Evolutionary conservation across 2,329 filamentous ascomycete species (phyloP).

Genomic region (Xylaria sp.): DNA sequence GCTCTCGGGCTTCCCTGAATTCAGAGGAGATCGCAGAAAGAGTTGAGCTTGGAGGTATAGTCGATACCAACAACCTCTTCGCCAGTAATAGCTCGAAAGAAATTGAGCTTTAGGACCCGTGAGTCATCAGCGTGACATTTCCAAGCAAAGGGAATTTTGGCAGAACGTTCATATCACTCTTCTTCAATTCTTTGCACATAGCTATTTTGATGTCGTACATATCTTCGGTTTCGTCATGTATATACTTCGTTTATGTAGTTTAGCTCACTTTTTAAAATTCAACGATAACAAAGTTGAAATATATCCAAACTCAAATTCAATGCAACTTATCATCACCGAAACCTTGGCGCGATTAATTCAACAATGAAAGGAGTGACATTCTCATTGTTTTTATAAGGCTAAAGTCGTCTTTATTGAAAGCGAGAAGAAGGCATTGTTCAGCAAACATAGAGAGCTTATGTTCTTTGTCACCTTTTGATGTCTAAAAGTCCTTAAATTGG

Average conservation of each 20-base stretch:
- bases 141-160: not conserved
- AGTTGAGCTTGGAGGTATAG: conserved; percentile 35
- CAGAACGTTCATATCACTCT: not conserved
- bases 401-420: not conserved
- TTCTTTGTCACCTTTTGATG: not conserved
- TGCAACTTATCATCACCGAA: not conserved
- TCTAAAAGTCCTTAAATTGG: not conserved
- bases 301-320: not conserved
- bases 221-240: not conserved
- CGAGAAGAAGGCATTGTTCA: not conserved
- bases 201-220: conserved; percentile 10
- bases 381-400: not conserved
- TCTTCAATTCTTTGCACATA: conserved; percentile 16
- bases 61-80: conserved; percentile 25
- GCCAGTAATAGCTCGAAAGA: conserved; percentile 13
- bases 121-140: not conserved
- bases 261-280: not conserved
- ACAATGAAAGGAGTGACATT: not conserved
- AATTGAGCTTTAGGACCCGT: conserved; percentile 14
- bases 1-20: conserved; percentile 30
- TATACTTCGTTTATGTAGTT: conserved; percentile 12
- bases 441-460: not conserved
- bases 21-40: conserved; percentile 37
- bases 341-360: not conserved
- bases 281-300: too few species aligned